These are phyloP conservation scores for Microthlaspi erraticum DNA, from an alignment of 345 rosid genomes.

Conservation along the genomic window DNA sequence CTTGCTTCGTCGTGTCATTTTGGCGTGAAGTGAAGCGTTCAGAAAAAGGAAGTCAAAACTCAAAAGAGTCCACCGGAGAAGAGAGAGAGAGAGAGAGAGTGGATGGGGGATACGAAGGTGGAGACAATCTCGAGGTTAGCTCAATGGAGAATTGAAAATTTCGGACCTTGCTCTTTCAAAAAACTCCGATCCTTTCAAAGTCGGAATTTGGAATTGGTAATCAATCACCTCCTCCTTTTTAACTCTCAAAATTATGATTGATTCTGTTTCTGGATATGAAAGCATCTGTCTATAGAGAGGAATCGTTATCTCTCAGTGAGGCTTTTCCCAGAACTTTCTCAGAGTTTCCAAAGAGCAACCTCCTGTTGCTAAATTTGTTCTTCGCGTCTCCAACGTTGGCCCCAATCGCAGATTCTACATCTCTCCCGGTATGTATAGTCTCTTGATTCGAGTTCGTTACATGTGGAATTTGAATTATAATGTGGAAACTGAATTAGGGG, in stretches of 20 bases:
- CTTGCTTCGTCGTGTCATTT: conserved; percentile 34
- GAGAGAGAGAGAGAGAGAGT: conserved; percentile 14
- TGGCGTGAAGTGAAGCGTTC: conserved; percentile 42
- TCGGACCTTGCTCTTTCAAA: conserved; percentile 73
- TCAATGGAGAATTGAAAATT: conserved; percentile 90
- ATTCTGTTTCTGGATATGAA: conserved; percentile 31
- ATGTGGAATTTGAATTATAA: conserved; percentile 7
- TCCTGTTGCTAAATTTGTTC: conserved; percentile 72
- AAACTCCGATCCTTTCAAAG: conserved; percentile 89
- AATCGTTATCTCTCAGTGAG: conserved; percentile 73
- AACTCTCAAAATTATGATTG: background rate
- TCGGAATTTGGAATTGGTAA: conserved; percentile 98
- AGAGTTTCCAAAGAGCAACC: conserved; percentile 76
- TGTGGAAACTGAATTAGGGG: background rate
- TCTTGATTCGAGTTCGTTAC: background rate
- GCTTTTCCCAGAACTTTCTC: conserved; percentile 80
- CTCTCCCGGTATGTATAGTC: conserved; percentile 52
- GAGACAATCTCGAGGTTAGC: conserved; percentile 91
- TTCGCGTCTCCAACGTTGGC: conserved; percentile 69
- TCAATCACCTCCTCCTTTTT: too few species aligned
- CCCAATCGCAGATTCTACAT: conserved; percentile 55
- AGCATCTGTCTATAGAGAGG: conserved; percentile 88
- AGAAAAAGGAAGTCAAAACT: conserved; percentile 38
- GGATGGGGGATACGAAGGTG: conserved; percentile 81
- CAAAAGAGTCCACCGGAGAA: background rate